Percentiles rank a stretch among this genome's conserved stretches.
Evolutionary conservation across 805 yeast genomes (phyloP).

Genomic region (Myxozyma nipponensis): DNA sequence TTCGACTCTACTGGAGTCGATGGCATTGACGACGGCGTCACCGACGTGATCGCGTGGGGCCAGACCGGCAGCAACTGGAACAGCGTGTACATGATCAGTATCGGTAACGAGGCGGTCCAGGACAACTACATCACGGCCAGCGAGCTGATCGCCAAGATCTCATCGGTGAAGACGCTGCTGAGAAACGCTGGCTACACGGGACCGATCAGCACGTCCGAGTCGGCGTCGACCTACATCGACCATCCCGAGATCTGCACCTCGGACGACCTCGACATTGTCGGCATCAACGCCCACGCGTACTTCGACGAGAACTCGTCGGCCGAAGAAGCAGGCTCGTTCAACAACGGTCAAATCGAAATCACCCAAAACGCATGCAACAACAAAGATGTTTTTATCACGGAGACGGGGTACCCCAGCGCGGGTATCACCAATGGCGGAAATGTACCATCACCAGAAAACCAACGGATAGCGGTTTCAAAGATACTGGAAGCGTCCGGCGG

Average conservation of each 20-base stretch:
- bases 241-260: slow-evolving; percentile 64
- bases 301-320: slow-evolving; percentile 65
- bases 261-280: slow-evolving; percentile 71
- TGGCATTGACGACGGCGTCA: slow-evolving; percentile 60
- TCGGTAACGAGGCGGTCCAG: slow-evolving; percentile 79
- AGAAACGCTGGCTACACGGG: slow-evolving; percentile 73
- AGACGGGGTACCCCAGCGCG: slow-evolving; percentile 93
- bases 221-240: slow-evolving; percentile 67
- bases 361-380: slow-evolving; percentile 55
- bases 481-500: slow-evolving; percentile 54
- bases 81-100: slow-evolving; percentile 68
- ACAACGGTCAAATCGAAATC: slow-evolving; percentile 56
- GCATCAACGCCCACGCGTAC: slow-evolving; percentile 81
- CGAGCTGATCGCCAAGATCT: slow-evolving; percentile 63
- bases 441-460: slow-evolving; percentile 74
- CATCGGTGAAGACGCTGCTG: slow-evolving; percentile 57
- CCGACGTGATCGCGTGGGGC: slow-evolving; percentile 50
- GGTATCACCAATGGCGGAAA: slow-evolving; percentile 79
- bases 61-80: slow-evolving; percentile 55
- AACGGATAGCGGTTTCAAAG: slow-evolving; percentile 52
- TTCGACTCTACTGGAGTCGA: slow-evolving; percentile 59
- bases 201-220: slow-evolving; percentile 77
- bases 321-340: slow-evolving; percentile 64
- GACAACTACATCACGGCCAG: slow-evolving; percentile 56
- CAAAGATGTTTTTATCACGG: slow-evolving; percentile 66